Evolutionary conservation across 805 yeast species (phyloP).

Genomic region (Pichia exigua): DNA sequence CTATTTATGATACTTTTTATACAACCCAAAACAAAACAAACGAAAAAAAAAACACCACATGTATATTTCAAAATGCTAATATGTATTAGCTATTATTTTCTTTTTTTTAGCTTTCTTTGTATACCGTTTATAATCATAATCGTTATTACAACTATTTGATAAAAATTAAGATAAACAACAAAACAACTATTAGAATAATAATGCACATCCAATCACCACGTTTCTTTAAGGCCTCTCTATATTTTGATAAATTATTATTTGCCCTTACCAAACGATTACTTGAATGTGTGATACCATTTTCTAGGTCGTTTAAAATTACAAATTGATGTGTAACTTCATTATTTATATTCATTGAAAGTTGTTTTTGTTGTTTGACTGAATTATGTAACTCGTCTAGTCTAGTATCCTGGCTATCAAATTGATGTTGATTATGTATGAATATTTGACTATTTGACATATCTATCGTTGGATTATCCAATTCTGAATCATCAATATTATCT

Average conservation of each 20-base stretch:
- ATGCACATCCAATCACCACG: constrained; percentile 46
- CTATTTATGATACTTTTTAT: not conserved
- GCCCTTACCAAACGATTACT: constrained; percentile 36
- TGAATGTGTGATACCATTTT: constrained; percentile 36
- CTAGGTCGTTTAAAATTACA: constrained; percentile 42
- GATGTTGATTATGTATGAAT: constrained; percentile 37
- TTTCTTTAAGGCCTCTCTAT: constrained; percentile 35
- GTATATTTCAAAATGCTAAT: not conserved
- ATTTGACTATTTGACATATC: constrained; percentile 24
- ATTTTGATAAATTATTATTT: constrained; percentile 30
- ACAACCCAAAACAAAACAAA: not conserved
- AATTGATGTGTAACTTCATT: constrained; percentile 42
- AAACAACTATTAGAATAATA: constrained; percentile 33
- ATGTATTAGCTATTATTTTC: not conserved
- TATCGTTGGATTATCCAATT: constrained; percentile 5
- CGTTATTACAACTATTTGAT: constrained; percentile 20
- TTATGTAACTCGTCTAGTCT: constrained; percentile 33
- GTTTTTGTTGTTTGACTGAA: constrained; percentile 38
- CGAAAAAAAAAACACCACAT: not conserved
- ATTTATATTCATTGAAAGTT: constrained; percentile 39
- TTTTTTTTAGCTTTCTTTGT: no score
- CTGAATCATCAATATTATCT: not conserved
- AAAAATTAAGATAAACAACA: constrained; percentile 36
- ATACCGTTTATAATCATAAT: not conserved
- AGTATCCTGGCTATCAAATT: constrained; percentile 38